A percentile compares a stretch with the other conserved stretches of the same genome.
Evolutionary conservation across 768 basidiomycete species (phyloP).

Genomic region (Termitomyces sp.): DNA sequence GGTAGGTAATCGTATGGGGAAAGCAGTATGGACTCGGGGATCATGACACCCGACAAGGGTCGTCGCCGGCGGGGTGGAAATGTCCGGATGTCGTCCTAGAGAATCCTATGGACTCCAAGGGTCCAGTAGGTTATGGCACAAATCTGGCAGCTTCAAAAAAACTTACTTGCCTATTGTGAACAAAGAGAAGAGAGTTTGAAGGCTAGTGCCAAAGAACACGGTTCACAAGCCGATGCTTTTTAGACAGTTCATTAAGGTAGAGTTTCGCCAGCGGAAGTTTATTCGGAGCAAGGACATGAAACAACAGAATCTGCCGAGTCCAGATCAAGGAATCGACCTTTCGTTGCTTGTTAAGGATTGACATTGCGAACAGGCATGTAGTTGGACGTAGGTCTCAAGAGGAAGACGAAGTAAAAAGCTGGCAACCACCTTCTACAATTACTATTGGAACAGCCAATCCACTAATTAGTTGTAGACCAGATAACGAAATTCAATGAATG

Average conservation of each 20-base stretch:
- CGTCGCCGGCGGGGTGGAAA: constrained; percentile 1
- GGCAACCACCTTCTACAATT: neutral
- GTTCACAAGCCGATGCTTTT: neutral
- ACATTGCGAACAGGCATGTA: neutral
- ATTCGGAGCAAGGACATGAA: neutral
- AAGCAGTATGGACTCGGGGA: neutral
- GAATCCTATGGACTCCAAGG: neutral
- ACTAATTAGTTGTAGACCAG: neutral
- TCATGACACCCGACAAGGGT: neutral
- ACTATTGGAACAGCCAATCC: neutral
- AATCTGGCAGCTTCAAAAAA: constrained; percentile 1
- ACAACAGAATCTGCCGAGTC: neutral
- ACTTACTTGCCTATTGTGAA: neutral
- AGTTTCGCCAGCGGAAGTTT: neutral
- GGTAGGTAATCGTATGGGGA: neutral
- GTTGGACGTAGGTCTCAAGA: neutral
- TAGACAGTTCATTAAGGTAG: neutral
- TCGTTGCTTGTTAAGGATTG: neutral
- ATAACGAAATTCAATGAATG: neutral
- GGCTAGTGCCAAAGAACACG: too few species aligned
- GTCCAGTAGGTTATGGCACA: neutral
- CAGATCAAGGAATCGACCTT: neutral
- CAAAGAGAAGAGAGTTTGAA: neutral
- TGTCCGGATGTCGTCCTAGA: constrained; percentile 2
- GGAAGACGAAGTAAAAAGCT: neutral